Percentiles rank a stretch among this genome's conserved stretches.
Evolutionary conservation across 345 rosid genomes (phyloP).

Genomic region (Eutrema yunnanense): DNA sequence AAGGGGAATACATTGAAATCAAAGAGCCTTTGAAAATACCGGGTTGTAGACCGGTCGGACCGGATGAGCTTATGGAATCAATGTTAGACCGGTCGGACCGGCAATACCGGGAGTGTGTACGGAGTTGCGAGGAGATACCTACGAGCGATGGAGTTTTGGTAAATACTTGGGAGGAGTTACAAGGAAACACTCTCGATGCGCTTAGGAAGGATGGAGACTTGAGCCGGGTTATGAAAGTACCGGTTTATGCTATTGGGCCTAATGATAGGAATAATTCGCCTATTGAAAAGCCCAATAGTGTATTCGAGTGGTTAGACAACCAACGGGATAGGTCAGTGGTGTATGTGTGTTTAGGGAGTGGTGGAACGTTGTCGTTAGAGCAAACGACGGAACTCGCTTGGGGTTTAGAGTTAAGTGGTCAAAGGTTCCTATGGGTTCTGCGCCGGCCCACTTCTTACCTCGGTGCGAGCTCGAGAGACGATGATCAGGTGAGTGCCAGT

Average conservation of each 20-base stretch:
- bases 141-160: slow-evolving; percentile 49
- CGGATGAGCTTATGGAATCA: too few species aligned
- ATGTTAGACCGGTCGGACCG: slow-evolving; percentile 14
- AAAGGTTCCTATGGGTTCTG: slow-evolving; percentile 34
- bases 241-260: slow-evolving; percentile 51
- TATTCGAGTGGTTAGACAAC: slow-evolving; percentile 45
- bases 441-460: slow-evolving; percentile 34
- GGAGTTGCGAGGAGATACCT: slow-evolving; percentile 3
- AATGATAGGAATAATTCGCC: slow-evolving; percentile 10
- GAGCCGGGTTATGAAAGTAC: slow-evolving; percentile 23
- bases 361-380: slow-evolving; percentile 47
- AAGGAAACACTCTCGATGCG: slow-evolving; percentile 36
- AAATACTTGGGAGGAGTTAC: slow-evolving; percentile 57
- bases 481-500: slow-evolving; percentile 1
- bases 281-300: background rate
- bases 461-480: background rate
- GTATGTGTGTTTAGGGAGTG: slow-evolving; percentile 67
- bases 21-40: slow-evolving; percentile 41
- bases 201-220: slow-evolving; percentile 19
- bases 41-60: slow-evolving; percentile 37
- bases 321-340: slow-evolving; percentile 47
- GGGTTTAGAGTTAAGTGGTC: slow-evolving; percentile 56
- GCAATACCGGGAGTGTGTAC: slow-evolving; percentile 19
- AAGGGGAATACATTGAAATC: slow-evolving; percentile 33
- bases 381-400: slow-evolving; percentile 56